These are phyloP conservation scores for Phascolomyces articulosus DNA, from an alignment of 371 early-diverging fungal genomes.

Conservation along the genomic window DNA sequence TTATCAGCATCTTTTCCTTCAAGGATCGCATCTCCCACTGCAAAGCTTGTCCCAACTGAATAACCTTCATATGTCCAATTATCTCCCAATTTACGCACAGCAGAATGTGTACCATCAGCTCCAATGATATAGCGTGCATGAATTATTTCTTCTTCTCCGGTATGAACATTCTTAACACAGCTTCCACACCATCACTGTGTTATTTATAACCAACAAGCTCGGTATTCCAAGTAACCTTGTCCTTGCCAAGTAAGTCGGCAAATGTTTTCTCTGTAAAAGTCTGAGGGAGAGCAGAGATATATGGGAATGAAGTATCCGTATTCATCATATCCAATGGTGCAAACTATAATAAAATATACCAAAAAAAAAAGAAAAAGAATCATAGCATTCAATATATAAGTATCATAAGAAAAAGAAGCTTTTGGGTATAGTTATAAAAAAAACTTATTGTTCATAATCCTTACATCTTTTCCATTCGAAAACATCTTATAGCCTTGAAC, in stretches of 20 bases:
- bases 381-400: too few relatives aligned
- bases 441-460: too few relatives aligned
- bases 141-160: constrained; percentile 3
- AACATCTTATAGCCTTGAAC: too few relatives aligned
- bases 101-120: constrained; percentile 46
- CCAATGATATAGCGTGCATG: constrained; percentile 36
- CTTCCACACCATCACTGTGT: constrained; percentile 26
- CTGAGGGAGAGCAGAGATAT: constrained; percentile 19
- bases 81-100: constrained; percentile 19
- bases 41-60: constrained; percentile 26
- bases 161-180: not conserved
- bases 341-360: too few relatives aligned
- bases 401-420: too few relatives aligned
- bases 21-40: constrained; percentile 31
- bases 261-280: constrained; percentile 29
- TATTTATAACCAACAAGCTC: constrained; percentile 31
- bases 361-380: too few relatives aligned
- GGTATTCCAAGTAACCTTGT: constrained; percentile 30
- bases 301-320: too few relatives aligned
- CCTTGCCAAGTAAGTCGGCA: constrained; percentile 2
- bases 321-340: too few relatives aligned
- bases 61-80: constrained; percentile 43
- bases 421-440: too few relatives aligned
- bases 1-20: constrained; percentile 8
- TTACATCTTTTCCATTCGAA: too few relatives aligned